Conservation (phyloP, 441 rosid genomes). For the Adansonia rubrostipa region DNA sequence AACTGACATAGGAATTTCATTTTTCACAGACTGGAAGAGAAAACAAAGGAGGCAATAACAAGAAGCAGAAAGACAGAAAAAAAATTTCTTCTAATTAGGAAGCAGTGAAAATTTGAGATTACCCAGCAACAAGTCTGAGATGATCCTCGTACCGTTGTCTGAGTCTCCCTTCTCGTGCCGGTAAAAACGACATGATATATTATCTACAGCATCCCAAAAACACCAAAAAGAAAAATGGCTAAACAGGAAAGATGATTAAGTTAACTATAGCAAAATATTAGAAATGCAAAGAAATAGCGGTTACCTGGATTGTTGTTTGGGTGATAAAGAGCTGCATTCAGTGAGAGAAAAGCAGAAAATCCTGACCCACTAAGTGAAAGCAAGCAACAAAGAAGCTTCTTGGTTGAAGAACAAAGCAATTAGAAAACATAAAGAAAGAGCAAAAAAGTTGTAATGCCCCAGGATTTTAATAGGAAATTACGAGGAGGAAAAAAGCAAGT, state of each 20-base stretch:
- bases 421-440: conserved; percentile 2
- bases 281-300: background rate
- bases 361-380: background rate
- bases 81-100: background rate
- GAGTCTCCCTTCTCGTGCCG: conserved; percentile 61
- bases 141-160: conserved; percentile 57
- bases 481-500: conserved; percentile 14
- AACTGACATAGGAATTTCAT: no score
- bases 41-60: background rate
- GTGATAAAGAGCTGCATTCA: background rate
- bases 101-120: conserved; percentile 11
- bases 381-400: background rate
- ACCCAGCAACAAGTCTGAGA: conserved; percentile 71
- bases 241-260: background rate
- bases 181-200: conserved; percentile 39
- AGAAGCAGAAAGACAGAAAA: background rate
- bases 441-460: background rate
- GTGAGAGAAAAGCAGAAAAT: background rate
- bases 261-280: background rate
- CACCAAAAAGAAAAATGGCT: background rate
- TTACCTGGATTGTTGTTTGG: background rate
- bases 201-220: background rate
- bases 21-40: background rate
- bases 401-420: background rate
- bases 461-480: background rate